Conservation (phyloP, 768 basidiomycete species). For the Termitomyces sp. region DNA sequence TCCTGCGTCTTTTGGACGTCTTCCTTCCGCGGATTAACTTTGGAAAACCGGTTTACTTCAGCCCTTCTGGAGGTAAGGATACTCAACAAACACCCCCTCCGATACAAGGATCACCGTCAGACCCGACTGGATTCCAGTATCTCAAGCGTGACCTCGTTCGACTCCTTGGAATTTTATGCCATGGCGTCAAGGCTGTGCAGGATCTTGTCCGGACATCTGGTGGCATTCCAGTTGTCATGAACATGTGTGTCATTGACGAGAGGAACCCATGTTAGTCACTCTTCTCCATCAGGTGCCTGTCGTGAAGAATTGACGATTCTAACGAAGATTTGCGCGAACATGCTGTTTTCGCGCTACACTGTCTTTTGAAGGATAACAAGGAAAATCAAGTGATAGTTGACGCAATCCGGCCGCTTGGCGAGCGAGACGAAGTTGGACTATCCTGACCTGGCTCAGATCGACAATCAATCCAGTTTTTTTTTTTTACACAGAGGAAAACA, state of each 20-base stretch:
- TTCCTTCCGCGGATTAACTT: constrained; percentile 86
- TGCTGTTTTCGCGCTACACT: constrained; percentile 79
- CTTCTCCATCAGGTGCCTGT: constrained; percentile 8
- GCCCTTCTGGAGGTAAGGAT: constrained; percentile 15
- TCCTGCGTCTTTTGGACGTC: constrained; percentile 68
- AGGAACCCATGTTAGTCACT: constrained; percentile 81
- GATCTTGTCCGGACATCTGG: constrained; percentile 66
- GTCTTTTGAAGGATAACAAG: constrained; percentile 67
- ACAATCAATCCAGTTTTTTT: background rate
- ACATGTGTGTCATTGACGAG: constrained; percentile 86
- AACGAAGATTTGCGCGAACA: constrained; percentile 82
- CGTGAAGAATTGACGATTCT: constrained; percentile 2
- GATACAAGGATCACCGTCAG: constrained; percentile 24
- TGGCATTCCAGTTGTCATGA: constrained; percentile 81
- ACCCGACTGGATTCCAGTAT: constrained; percentile 66
- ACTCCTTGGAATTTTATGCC: constrained; percentile 72
- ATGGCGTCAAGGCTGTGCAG: constrained; percentile 61
- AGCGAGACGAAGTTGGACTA: constrained; percentile 54
- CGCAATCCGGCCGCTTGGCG: constrained; percentile 57
- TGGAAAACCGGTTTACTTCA: constrained; percentile 48
- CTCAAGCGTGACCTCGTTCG: constrained; percentile 90
- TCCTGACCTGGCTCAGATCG: background rate
- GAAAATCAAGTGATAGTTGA: constrained; percentile 81
- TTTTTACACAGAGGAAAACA: background rate
- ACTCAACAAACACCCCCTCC: constrained; percentile 16